Evolutionary conservation across 2,329 filamentous ascomycete genomes (phyloP).

Genomic region (Fusarium staphyleae): DNA sequence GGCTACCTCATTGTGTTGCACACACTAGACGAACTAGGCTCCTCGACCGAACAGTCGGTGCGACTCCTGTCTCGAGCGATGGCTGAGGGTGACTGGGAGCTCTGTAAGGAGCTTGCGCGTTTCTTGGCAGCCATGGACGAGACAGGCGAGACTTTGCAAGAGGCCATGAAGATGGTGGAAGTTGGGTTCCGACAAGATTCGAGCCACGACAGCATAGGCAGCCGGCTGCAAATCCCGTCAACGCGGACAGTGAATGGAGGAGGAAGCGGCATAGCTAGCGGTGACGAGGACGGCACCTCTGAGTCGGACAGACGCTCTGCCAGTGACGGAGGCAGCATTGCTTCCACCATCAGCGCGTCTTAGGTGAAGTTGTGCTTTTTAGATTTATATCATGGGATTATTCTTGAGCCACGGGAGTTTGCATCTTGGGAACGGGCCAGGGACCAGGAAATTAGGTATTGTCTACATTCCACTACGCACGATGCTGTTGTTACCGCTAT

Average conservation of each 20-base stretch:
- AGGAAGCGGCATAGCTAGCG: slow-evolving; percentile 39
- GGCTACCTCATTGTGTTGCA: slow-evolving; percentile 96
- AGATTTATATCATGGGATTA: slow-evolving; percentile 12
- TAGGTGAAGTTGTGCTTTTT: slow-evolving; percentile 16
- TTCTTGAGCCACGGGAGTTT: slow-evolving; percentile 24
- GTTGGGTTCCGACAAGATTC: slow-evolving; percentile 45
- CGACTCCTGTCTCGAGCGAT: slow-evolving; percentile 83
- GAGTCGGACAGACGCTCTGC: slow-evolving; percentile 48
- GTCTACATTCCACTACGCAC: slow-evolving; percentile 1
- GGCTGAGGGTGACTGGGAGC: slow-evolving; percentile 87
- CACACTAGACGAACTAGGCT: slow-evolving; percentile 74
- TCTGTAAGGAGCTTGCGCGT: slow-evolving; percentile 93
- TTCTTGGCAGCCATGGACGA: slow-evolving; percentile 94
- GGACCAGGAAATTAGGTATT: slow-evolving; percentile 11
- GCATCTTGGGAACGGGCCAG: slow-evolving; percentile 10
- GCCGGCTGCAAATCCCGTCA: slow-evolving; percentile 45
- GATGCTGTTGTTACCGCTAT: not conserved
- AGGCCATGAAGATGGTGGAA: slow-evolving; percentile 71
- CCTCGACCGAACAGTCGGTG: slow-evolving; percentile 79
- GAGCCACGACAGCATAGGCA: slow-evolving; percentile 37
- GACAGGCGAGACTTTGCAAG: slow-evolving; percentile 78
- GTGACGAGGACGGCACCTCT: slow-evolving; percentile 45
- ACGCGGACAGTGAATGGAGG: slow-evolving; percentile 44
- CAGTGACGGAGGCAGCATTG: slow-evolving; percentile 49
- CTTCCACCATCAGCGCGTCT: slow-evolving; percentile 44